Conservation (phyloP, 2,329 filamentous ascomycete species). For the Aspergillus puulaauensis region DNA sequence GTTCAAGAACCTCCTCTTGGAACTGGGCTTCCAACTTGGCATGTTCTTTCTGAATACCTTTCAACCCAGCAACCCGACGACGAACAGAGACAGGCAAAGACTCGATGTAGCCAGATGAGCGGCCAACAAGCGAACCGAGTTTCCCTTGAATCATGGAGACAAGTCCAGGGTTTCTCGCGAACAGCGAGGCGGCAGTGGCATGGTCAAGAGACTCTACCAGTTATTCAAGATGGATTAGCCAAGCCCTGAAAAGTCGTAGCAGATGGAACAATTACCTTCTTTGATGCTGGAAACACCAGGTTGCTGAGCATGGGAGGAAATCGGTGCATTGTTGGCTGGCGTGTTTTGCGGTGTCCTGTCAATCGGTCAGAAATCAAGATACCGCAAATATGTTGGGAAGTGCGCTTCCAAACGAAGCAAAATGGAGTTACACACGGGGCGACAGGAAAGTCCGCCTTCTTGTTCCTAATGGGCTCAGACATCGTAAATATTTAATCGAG, state of each 20-base stretch:
- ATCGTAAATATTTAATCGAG: slow-evolving; percentile 40
- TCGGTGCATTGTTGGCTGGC: slow-evolving; percentile 89
- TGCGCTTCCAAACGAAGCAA: neutral
- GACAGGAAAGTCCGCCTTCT: slow-evolving; percentile 60
- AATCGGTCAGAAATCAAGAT: slow-evolving; percentile 23
- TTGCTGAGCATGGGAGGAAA: slow-evolving; percentile 95
- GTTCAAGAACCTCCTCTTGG: slow-evolving; percentile 94
- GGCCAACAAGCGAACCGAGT: slow-evolving; percentile 87
- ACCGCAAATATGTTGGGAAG: neutral
- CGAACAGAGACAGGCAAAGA: slow-evolving; percentile 86
- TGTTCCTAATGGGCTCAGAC: slow-evolving; percentile 69
- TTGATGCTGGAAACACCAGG: slow-evolving; percentile 93
- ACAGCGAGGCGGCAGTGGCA: slow-evolving; percentile 82
- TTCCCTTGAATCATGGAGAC: slow-evolving; percentile 98
- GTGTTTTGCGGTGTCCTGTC: slow-evolving; percentile 96
- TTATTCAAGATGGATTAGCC: slow-evolving; percentile 14
- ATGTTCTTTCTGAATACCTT: slow-evolving; percentile 98
- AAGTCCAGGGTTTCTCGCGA: slow-evolving; percentile 91
- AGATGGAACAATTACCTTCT: slow-evolving; percentile 68
- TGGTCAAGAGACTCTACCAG: slow-evolving; percentile 82
- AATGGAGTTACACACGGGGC: slow-evolving; percentile 58
- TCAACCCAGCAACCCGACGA: slow-evolving; percentile 89
- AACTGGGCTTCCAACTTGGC: slow-evolving; percentile 97
- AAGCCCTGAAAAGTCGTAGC: neutral
- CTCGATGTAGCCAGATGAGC: slow-evolving; percentile 97